A percentile compares a stretch with the other conserved stretches of the same genome.
phyloP scores from a whole-genome alignment of 2,329 filamentous ascomycete species.

The Fonsecaea monophora region DNA sequence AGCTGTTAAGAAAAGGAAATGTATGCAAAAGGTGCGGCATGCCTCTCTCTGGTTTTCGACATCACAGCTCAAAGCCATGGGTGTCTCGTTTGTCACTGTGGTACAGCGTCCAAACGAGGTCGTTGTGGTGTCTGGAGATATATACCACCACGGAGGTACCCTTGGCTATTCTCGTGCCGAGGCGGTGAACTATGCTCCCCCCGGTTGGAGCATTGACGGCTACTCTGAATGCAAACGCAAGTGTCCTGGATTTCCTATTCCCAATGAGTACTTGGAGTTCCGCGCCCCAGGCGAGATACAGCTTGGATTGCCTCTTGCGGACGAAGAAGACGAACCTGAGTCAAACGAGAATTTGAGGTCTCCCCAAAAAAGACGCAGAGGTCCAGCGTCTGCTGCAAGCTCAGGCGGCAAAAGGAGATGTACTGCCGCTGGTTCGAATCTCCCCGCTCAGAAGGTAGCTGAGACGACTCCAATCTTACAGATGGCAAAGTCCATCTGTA shows the following conservation, averaged over 20 bases:
- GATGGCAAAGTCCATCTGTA: constrained; percentile 2
- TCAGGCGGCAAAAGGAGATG: too few relatives aligned
- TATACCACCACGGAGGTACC: constrained; percentile 7
- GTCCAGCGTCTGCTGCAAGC: too few relatives aligned
- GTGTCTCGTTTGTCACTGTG: constrained; percentile 4
- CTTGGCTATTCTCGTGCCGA: not conserved
- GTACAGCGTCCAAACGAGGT: constrained; percentile 1
- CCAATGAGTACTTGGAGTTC: not conserved
- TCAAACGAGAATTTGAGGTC: too few relatives aligned
- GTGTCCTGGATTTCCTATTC: not conserved
- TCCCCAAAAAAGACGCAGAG: too few relatives aligned
- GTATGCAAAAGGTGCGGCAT: constrained; percentile 7
- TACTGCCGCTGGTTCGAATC: too few relatives aligned
- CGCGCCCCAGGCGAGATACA: not conserved
- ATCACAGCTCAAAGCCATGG: constrained; percentile 2
- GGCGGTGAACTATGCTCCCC: not conserved
- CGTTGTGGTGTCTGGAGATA: constrained; percentile 3
- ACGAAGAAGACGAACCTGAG: too few relatives aligned
- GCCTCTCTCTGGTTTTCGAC: constrained; percentile 6
- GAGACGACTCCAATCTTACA: not conserved
- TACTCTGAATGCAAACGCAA: not conserved
- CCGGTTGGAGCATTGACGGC: not conserved
- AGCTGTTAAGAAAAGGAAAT: not conserved
- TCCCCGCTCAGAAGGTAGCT: too few relatives aligned
- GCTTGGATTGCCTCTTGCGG: not conserved